Evolutionary conservation across 768 basidiomycete genomes (phyloP).

Genomic region (Tephrocybe rancida): DNA sequence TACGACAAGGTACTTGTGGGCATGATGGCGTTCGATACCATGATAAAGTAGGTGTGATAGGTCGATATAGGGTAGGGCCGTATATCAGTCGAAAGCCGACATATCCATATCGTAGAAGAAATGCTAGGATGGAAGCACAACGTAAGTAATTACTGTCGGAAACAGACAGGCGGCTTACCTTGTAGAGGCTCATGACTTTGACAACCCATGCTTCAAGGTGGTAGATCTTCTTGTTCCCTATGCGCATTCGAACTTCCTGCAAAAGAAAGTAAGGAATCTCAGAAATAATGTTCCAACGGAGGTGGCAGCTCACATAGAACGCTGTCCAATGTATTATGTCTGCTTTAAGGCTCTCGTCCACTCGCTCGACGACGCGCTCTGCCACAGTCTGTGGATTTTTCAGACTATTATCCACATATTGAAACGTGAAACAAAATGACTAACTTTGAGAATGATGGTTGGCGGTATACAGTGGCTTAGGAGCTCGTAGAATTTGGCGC

Average conservation of each 20-base stretch:
- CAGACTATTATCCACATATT: not conserved
- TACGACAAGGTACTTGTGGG: too few relatives aligned
- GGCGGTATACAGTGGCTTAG: constrained; percentile 97
- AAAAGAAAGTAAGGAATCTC: not conserved
- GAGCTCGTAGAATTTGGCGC: constrained; percentile 92
- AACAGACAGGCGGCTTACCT: constrained; percentile 45
- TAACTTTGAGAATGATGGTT: constrained; percentile 86
- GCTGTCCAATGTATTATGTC: constrained; percentile 99
- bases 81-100: constrained; percentile 51
- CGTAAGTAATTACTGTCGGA: not conserved
- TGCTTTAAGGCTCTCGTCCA: constrained; percentile 88
- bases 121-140: constrained; percentile 38
- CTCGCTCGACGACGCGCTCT: constrained; percentile 81
- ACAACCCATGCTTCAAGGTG: constrained; percentile 98
- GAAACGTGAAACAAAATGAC: constrained; percentile 16
- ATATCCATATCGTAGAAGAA: constrained; percentile 67
- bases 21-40: too few relatives aligned
- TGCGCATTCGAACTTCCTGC: constrained; percentile 95
- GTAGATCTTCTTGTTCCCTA: constrained; percentile 86
- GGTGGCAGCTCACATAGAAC: constrained; percentile 70
- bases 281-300: not conserved
- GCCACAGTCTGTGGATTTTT: constrained; percentile 73
- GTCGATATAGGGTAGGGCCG: not conserved
- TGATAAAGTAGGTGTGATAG: not conserved
- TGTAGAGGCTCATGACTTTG: constrained; percentile 91